A percentile compares a stretch with the other conserved stretches of the same genome.
Evolutionary conservation across 371 early-diverging fungal genomes (phyloP).

Genomic region (Mucor ambiguus): DNA sequence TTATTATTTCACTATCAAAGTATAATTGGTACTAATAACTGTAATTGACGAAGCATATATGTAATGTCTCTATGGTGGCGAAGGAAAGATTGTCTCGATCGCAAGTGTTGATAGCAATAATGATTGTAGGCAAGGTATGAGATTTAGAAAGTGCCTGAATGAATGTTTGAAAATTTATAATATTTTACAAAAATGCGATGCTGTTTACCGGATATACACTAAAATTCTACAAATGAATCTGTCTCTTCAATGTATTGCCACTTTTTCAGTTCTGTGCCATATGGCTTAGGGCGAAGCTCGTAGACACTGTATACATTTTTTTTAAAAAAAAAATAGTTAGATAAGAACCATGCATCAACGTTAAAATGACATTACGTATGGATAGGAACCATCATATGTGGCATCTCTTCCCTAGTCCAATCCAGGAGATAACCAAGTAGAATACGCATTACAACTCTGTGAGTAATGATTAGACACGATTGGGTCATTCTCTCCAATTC

Average conservation of each 20-base stretch:
- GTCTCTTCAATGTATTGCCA: conserved; percentile 57
- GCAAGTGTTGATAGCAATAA: background rate
- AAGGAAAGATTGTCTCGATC: background rate
- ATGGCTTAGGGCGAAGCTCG: conserved; percentile 74
- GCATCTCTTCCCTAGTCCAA: conserved; percentile 72
- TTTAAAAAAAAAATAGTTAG: background rate
- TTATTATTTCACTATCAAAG: background rate
- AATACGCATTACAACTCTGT: conserved; percentile 78
- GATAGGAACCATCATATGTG: conserved; percentile 57
- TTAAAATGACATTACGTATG: conserved; percentile 42
- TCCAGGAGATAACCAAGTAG: conserved; percentile 78
- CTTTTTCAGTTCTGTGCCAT: conserved; percentile 71
- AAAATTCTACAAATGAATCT: conserved; percentile 54
- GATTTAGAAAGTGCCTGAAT: background rate
- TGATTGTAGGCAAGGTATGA: too few species aligned
- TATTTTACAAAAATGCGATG: background rate
- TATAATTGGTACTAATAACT: background rate
- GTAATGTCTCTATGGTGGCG: background rate
- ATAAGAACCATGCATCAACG: background rate
- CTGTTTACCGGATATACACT: background rate
- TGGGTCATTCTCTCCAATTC: conserved; percentile 85
- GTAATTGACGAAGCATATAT: background rate
- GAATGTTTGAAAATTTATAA: background rate
- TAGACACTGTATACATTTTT: conserved; percentile 35
- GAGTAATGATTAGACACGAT: conserved; percentile 77